Percentiles rank a stretch among this genome's conserved stretches.
phyloP scores from a whole-genome alignment of 495 filamentous ascomycete species.

The Aspergillus heteromorphus region DNA sequence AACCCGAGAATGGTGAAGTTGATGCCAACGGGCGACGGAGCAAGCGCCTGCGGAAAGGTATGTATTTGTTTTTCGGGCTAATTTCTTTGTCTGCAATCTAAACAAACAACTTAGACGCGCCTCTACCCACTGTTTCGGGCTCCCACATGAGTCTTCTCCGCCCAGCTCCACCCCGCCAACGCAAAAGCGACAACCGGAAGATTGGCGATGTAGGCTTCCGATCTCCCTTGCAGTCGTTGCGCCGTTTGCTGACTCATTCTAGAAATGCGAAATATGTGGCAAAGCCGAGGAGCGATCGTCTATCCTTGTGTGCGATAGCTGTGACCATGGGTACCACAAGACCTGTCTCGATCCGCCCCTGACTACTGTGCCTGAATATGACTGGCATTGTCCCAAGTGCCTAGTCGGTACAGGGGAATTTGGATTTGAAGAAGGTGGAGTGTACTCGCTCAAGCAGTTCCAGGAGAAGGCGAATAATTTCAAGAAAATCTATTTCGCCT shows the following conservation, averaged over 20 bases:
- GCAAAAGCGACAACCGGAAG: conserved; percentile 60
- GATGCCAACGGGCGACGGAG: conserved; percentile 76
- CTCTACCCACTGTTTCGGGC: conserved; percentile 80
- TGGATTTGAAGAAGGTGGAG: conserved; percentile 93
- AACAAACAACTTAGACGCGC: conserved; percentile 53
- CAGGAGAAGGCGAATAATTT: conserved; percentile 94
- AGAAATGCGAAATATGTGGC: conserved; percentile 87
- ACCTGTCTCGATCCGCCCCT: conserved; percentile 83
- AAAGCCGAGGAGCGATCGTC: conserved; percentile 67
- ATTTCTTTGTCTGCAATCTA: neutral
- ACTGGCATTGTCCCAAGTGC: conserved; percentile 96
- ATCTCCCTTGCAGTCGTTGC: neutral
- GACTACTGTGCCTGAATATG: conserved; percentile 70
- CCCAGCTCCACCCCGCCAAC: conserved; percentile 66
- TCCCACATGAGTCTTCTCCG: conserved; percentile 95
- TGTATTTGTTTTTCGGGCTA: conserved; percentile 17
- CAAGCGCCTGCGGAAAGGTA: conserved; percentile 92
- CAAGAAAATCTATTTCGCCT: conserved; percentile 87
- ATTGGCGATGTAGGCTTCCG: conserved; percentile 67
- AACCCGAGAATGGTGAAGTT: conserved; percentile 54
- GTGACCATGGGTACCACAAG: conserved; percentile 83
- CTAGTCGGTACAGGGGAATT: conserved; percentile 96
- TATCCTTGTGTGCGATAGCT: conserved; percentile 86
- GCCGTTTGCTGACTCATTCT: conserved; percentile 5
- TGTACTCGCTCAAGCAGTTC: conserved; percentile 94